A percentile compares a stretch with the other conserved stretches of the same genome.
These are phyloP conservation scores for Chytriomyces confervae DNA, from an alignment of 192 early-diverging fungal species.

Conservation along the genomic window DNA sequence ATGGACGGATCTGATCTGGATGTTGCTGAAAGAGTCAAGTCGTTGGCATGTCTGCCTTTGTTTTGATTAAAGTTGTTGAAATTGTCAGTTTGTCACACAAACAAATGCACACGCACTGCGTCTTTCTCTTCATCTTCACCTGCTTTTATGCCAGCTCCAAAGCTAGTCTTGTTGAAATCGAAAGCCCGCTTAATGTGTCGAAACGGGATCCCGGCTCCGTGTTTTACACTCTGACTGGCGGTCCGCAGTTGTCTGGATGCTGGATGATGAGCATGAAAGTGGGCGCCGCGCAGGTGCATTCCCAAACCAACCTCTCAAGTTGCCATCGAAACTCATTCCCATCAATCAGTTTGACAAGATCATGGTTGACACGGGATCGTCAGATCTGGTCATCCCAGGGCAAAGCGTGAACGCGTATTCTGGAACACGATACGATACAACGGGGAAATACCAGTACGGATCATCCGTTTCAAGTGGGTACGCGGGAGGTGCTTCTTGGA, in stretches of 20 bases:
- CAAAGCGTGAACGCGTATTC: not conserved
- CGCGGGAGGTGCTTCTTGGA: constrained; percentile 9
- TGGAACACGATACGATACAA: constrained; percentile 9
- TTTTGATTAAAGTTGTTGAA: too few species aligned
- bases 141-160: too few species aligned
- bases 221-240: constrained; percentile 4
- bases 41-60: too few species aligned
- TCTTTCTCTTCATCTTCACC: too few species aligned
- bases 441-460: not conserved
- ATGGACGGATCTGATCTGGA: too few species aligned
- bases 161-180: not conserved
- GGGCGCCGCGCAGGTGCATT: not conserved
- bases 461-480: not conserved
- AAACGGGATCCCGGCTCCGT: not conserved
- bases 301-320: not conserved
- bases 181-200: not conserved
- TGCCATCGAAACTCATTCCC: not conserved
- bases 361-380: constrained; percentile 25
- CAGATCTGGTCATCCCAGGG: constrained; percentile 19
- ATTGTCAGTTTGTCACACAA: too few species aligned
- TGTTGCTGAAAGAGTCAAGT: too few species aligned
- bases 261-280: constrained; percentile 20
- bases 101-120: too few species aligned
- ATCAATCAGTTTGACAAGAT: constrained; percentile 7
- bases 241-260: constrained; percentile 8